Evolutionary conservation across 345 rosid species (phyloP), one percentile per base, ranked within the genome.

Genomic region (Ceriops tagal): DNA sequence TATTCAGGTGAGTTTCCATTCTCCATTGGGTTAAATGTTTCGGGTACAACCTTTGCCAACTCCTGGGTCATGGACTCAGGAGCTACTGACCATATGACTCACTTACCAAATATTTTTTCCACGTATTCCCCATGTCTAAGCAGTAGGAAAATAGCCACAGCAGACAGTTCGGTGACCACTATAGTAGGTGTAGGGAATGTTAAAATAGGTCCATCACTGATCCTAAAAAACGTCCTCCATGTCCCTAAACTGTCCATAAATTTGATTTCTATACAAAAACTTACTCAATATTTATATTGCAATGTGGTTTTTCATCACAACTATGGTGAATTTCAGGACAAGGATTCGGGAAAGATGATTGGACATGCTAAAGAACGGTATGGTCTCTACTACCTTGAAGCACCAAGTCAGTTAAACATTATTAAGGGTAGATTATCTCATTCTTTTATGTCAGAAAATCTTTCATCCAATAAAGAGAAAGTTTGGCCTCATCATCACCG

Each of bases 341-440:
- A 47, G n/a, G 16, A 46, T 64, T 64, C 13, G 11, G 57, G 57
- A 58, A 64, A 8, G 55, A 47, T 5, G 24, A 47, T 64, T 26
- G 68, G 68, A 49, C 57, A 46, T 64, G 68, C 56, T 46, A 64
- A 20, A 24, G 24, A 64, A 64, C 9, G 3, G 35, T 7, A 64
- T 47, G 11, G 57, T 9, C 32, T 46, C 21, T 49, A 64, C 22
- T 22, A 64, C 6, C 68, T 64, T 11, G 35, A 64, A 64, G 35
- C 24, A 64, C 57, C 39, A 26, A 19, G n/a, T 64, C 34, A 13
- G 3, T 47, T 1, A 3, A 27, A 24, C 9, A 49, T 15, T 5
- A 15, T 11, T 35, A 64, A 26, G 57, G 31, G n/a, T 9, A 26
- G 9, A 26, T 39, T 26, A 22, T 3, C 68, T 6, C 6, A 8